phyloP scores from a whole-genome alignment of 2,329 filamentous ascomycete genomes.

The Fusarium xylarioides region DNA sequence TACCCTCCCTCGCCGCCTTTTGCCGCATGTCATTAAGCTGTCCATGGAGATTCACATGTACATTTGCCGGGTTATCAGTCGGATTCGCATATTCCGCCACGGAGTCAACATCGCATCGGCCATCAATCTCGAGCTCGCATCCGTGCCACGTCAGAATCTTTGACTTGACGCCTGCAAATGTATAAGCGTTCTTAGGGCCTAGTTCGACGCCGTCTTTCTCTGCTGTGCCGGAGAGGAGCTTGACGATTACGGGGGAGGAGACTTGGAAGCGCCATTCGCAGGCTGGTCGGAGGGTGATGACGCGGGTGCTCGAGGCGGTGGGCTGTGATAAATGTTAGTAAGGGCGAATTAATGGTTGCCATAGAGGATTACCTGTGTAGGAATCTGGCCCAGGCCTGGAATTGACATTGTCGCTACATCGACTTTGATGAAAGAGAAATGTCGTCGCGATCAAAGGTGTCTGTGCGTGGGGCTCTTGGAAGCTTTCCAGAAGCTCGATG shows the following conservation, averaged over 20 bases:
- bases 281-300: slow-evolving; percentile 65
- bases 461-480: slow-evolving; percentile 39
- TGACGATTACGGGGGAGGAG: slow-evolving; percentile 57
- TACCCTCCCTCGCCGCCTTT: slow-evolving; percentile 58
- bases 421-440: slow-evolving; percentile 28
- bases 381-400: slow-evolving; percentile 76
- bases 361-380: slow-evolving; percentile 59
- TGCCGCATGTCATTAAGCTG: slow-evolving; percentile 79
- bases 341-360: background rate
- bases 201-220: slow-evolving; percentile 97
- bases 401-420: slow-evolving; percentile 70
- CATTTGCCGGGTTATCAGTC: slow-evolving; percentile 82
- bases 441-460: slow-evolving; percentile 25
- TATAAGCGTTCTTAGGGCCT: slow-evolving; percentile 80
- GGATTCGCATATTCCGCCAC: slow-evolving; percentile 71
- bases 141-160: slow-evolving; percentile 94
- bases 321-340: slow-evolving; percentile 43
- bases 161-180: slow-evolving; percentile 82
- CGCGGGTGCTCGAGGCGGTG: slow-evolving; percentile 54
- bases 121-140: slow-evolving; percentile 82
- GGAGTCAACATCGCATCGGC: slow-evolving; percentile 62
- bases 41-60: slow-evolving; percentile 87
- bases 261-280: slow-evolving; percentile 86
- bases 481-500: slow-evolving; percentile 43
- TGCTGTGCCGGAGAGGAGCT: slow-evolving; percentile 82